phyloP scores from a whole-genome alignment of 345 rosid genomes.

The Aquilaria sinensis region DNA sequence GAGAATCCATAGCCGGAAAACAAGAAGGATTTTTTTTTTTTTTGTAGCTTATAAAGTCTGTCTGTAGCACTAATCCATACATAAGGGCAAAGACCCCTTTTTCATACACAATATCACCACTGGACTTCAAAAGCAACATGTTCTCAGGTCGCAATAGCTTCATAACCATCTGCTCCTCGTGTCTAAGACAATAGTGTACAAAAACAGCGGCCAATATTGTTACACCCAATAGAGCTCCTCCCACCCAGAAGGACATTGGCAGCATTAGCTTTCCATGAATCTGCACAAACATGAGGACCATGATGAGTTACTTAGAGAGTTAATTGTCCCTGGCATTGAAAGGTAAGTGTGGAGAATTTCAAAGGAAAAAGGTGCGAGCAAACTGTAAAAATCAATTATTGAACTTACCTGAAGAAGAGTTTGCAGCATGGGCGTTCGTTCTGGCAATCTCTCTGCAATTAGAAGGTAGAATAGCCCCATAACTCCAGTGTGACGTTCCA shows the following conservation, averaged over 20 bases:
- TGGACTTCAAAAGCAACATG: no score
- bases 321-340: conserved; percentile 16
- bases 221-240: conserved; percentile 20
- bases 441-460: conserved; percentile 49
- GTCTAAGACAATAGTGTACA: conserved; percentile 21
- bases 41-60: no score
- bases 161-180: conserved; percentile 34
- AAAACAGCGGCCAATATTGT: conserved; percentile 14
- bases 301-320: not conserved
- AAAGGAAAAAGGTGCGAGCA: conserved; percentile 2
- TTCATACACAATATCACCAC: no score
- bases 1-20: no score
- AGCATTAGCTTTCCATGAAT: conserved; percentile 8
- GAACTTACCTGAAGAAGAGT: conserved; percentile 28
- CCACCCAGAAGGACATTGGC: conserved; percentile 13
- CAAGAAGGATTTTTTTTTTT: no score
- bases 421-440: conserved; percentile 10
- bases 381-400: not conserved
- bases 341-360: no score
- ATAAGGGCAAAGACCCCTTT: not conserved
- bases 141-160: conserved; percentile 28
- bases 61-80: not conserved
- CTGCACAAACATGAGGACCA: conserved; percentile 15
- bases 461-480: conserved; percentile 79
- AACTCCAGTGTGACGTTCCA: conserved; percentile 58